Conservation (phyloP, 2,329 filamentous ascomycete genomes). For the Exophiala phaeomuriformis region DNA sequence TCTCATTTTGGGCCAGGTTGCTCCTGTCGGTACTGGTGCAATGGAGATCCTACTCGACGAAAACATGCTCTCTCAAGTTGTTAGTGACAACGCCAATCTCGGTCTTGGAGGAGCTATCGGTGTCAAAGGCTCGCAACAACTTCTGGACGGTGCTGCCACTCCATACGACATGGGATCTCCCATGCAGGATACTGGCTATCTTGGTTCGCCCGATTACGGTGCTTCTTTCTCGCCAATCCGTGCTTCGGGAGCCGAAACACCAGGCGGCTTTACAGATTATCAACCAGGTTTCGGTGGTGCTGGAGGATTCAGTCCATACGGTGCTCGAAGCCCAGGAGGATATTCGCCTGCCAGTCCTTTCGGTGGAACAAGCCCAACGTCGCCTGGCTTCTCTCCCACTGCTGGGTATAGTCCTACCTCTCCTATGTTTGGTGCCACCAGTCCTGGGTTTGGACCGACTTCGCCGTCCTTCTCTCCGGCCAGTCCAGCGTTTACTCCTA, state of each 20-base stretch:
- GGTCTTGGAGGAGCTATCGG: slow-evolving; percentile 73
- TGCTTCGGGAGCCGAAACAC: slow-evolving; percentile 57
- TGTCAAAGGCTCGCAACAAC: slow-evolving; percentile 46
- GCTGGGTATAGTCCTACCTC: slow-evolving; percentile 67
- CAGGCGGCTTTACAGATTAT: slow-evolving; percentile 55
- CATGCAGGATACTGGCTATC: slow-evolving; percentile 52
- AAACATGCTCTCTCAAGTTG: slow-evolving; percentile 90
- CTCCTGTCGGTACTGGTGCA: slow-evolving; percentile 93
- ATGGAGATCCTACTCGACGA: slow-evolving; percentile 91
- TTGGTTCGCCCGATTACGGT: slow-evolving; percentile 57
- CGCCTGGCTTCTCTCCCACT: slow-evolving; percentile 58
- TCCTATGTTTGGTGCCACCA: slow-evolving; percentile 54
- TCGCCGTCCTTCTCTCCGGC: slow-evolving; percentile 49
- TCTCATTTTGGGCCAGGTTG: slow-evolving; percentile 94
- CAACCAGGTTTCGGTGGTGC: slow-evolving; percentile 59
- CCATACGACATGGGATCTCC: slow-evolving; percentile 75
- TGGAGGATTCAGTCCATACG: slow-evolving; percentile 61
- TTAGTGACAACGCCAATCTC: slow-evolving; percentile 82
- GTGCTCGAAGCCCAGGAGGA: slow-evolving; percentile 56
- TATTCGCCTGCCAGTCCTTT: slow-evolving; percentile 68
- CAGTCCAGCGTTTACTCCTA: slow-evolving; percentile 59
- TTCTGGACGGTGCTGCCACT: slow-evolving; percentile 71
- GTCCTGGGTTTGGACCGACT: slow-evolving; percentile 47
- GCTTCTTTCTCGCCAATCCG: slow-evolving; percentile 65
- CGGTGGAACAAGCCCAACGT: slow-evolving; percentile 59